Evolutionary conservation across 768 basidiomycete genomes (phyloP), one percentile per base, ranked within the genome.

Genomic region (Lanmaoa rubissima): DNA sequence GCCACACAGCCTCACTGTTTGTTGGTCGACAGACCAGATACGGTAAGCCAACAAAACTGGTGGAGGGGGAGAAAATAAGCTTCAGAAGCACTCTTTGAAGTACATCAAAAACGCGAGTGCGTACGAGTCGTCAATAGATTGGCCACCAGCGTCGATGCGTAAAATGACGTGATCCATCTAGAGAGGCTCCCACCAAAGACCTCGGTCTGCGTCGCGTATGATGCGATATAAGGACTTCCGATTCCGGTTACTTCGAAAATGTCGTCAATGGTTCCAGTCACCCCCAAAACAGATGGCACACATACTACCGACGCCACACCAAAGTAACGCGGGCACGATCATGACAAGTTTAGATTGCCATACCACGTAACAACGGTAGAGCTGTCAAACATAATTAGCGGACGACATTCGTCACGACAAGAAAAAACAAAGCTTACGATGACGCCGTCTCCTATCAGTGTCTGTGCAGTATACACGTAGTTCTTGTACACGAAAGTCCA

Each of bases 121-220:
- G 31, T 45, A 74, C 73, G 9, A 10, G 76, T 75, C 14, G 68
- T 67, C 19, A 64, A 48, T 0, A 74, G 44, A 58, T 77, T 77
- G 21, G 73, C 73, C 0, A 57, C 24, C 14, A 76, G 60, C 1
- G 76, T 71, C 4, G 62, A 63, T 0, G 61, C 55, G 58, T 69
- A 76, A 48, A 73, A 74, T 5, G 73, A 56, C 0, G 62, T 72
- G 51, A 76, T 69, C 76, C 76, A 78, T 13, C 53, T 52, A 0
- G 68, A 61, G 16, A 71, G 65, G 19, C 38, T 55, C 3, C 47
- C 57, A 3, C 47, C 62, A 51, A 75, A 78, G 16, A 76, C 65
- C 11, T 63, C 59, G 2, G 28, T n/a, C 1, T 58, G 51, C 0
- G 43, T 44, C 11, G 52, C 16, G 6, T 17, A 48, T 3, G 66